Percentiles rank a stretch among this genome's conserved stretches.
phyloP scores from a whole-genome alignment of 202 grass and related monocot species.

The Cymbopogon flexuosus region DNA sequence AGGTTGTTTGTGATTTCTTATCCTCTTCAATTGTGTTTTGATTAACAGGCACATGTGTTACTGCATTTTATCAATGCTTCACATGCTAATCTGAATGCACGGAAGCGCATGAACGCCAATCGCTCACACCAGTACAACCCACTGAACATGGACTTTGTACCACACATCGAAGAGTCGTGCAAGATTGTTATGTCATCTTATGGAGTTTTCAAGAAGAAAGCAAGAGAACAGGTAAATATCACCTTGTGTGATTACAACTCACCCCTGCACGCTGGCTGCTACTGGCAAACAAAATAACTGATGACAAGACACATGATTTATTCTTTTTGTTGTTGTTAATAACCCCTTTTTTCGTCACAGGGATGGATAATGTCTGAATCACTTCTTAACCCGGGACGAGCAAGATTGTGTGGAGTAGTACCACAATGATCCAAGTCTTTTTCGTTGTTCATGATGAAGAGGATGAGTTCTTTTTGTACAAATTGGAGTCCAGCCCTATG shows the following conservation, averaged over 20 bases:
- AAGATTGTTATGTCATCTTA: constrained; percentile 92
- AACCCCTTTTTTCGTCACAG: constrained; percentile 33
- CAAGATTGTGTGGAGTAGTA: constrained; percentile 57
- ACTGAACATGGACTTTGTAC: constrained; percentile 63
- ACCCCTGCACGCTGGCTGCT: neutral
- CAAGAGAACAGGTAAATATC: constrained; percentile 70
- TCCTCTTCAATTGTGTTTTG: neutral
- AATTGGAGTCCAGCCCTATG: constrained; percentile 7
- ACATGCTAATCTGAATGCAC: constrained; percentile 54
- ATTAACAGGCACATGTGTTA: constrained; percentile 81
- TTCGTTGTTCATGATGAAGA: constrained; percentile 15
- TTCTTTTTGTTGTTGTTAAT: neutral
- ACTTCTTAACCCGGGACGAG: constrained; percentile 79
- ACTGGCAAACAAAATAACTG: neutral
- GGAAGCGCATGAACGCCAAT: constrained; percentile 48
- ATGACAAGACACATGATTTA: neutral
- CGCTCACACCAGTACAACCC: constrained; percentile 37
- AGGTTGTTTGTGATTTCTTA: constrained; percentile 7
- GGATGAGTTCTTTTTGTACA: constrained; percentile 22
- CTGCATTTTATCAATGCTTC: constrained; percentile 83
- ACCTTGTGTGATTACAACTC: neutral
- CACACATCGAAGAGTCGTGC: constrained; percentile 88
- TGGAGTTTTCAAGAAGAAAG: constrained; percentile 86
- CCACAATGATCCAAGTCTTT: constrained; percentile 40
- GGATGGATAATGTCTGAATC: constrained; percentile 99